Percentiles rank a stretch among this genome's conserved stretches.
Evolutionary conservation across 208 protist species (phyloP).

Genomic region (Histomonas meleagridis): DNA sequence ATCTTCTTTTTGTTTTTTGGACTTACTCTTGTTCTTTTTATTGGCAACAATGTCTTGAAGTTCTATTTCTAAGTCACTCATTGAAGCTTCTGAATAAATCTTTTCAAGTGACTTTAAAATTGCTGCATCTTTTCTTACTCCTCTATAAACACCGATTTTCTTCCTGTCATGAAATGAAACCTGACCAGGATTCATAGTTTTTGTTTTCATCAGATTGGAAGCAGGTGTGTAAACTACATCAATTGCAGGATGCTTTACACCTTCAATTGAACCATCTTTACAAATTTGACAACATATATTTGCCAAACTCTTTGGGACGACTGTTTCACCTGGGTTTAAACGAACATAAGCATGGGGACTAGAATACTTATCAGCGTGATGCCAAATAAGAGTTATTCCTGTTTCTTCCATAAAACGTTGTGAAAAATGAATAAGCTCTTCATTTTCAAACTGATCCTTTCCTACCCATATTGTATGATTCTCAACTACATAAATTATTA

Average conservation of each 20-base stretch:
- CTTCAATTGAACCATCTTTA: constrained; percentile 29
- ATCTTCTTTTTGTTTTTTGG: background rate
- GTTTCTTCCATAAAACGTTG: background rate
- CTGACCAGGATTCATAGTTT: background rate
- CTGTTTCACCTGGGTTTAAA: background rate
- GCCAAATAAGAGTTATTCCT: background rate
- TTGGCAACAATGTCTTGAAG: background rate
- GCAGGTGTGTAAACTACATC: background rate
- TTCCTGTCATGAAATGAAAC: background rate
- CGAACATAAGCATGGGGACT: constrained; percentile 7
- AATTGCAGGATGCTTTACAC: background rate
- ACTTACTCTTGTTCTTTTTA: background rate
- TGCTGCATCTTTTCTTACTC: background rate
- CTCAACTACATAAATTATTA: background rate
- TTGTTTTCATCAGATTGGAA: background rate
- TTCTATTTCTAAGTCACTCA: background rate
- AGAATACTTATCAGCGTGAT: constrained; percentile 21
- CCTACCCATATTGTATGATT: constrained; percentile 1
- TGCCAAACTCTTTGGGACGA: background rate
- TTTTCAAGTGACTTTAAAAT: background rate
- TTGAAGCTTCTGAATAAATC: background rate
- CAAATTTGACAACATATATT: constrained; percentile 36
- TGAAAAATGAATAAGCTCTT: background rate
- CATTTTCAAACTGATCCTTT: constrained; percentile 16
- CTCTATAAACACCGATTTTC: background rate